phyloP scores from a whole-genome alignment of 192 early-diverging fungal species.

The Paraglomus occultum region DNA sequence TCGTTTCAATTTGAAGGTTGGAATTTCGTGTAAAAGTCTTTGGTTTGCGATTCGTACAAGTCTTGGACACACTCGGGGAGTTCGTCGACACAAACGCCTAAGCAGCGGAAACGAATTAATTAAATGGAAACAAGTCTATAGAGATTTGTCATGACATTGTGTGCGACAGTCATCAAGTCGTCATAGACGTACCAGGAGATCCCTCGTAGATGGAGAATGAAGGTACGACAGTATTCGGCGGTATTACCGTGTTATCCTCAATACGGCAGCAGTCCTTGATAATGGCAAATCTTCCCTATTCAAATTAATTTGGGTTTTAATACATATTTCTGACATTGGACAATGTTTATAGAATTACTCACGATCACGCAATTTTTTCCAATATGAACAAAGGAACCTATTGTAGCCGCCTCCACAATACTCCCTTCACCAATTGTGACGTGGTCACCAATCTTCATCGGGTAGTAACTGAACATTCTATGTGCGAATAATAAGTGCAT shows the following conservation, averaged over 20 bases:
- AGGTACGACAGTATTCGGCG: slow-evolving; percentile 88
- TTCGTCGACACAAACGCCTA: slow-evolving; percentile 69
- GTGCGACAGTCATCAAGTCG: neutral
- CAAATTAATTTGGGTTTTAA: slow-evolving; percentile 9
- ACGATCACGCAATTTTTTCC: slow-evolving; percentile 95
- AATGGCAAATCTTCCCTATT: slow-evolving; percentile 86
- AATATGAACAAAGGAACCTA: slow-evolving; percentile 88
- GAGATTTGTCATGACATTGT: neutral
- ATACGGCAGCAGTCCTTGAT: slow-evolving; percentile 94
- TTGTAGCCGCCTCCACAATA: slow-evolving; percentile 88
- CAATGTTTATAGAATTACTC: slow-evolving; percentile 36
- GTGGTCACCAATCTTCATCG: slow-evolving; percentile 95
- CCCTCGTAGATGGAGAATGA: slow-evolving; percentile 89
- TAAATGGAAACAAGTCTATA: neutral
- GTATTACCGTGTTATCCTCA: slow-evolving; percentile 86
- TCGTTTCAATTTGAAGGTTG: slow-evolving; percentile 42
- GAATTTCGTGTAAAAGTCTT: slow-evolving; percentile 79
- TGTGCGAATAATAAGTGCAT: neutral
- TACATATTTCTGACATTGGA: neutral
- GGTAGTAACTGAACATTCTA: slow-evolving; percentile 93
- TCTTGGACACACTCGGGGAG: slow-evolving; percentile 88
- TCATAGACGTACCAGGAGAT: slow-evolving; percentile 59
- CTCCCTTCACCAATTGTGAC: slow-evolving; percentile 84
- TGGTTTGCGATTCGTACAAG: slow-evolving; percentile 69
- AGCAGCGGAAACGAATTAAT: neutral